phyloP scores from a whole-genome alignment of 371 early-diverging fungal species.

The Lichtheimia corymbifera region DNA sequence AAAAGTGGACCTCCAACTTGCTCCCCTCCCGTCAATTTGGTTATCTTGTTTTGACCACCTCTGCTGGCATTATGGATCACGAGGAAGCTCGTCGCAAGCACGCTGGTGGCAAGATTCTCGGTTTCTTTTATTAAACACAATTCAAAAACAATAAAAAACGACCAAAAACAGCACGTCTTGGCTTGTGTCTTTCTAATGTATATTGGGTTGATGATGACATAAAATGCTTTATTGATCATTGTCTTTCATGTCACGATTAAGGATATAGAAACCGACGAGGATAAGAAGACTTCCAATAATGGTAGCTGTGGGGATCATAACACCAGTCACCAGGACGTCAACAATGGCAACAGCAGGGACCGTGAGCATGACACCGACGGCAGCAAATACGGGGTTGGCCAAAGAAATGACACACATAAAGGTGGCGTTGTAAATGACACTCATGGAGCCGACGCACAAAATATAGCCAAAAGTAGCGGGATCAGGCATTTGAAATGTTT shows the following conservation, averaged over 20 bases:
- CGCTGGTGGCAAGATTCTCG: conserved; percentile 99
- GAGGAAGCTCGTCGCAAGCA: conserved; percentile 98
- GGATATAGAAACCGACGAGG: conserved; percentile 51
- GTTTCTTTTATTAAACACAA: conserved; percentile 67
- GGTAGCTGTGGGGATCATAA: conserved; percentile 52
- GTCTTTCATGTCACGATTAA: conserved; percentile 34
- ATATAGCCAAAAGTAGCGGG: conserved; percentile 52
- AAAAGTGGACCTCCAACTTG: conserved; percentile 97
- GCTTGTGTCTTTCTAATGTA: neutral
- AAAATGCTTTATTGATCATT: neutral
- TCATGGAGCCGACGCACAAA: conserved; percentile 65
- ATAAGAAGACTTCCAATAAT: conserved; percentile 56
- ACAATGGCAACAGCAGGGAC: conserved; percentile 74
- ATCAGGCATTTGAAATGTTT: conserved; percentile 68
- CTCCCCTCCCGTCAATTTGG: conserved; percentile 99
- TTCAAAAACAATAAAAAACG: neutral
- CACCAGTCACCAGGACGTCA: conserved; percentile 57
- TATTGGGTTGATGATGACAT: conserved; percentile 1
- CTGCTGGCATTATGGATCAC: conserved; percentile 99
- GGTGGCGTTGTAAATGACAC: conserved; percentile 76
- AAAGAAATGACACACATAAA: conserved; percentile 80
- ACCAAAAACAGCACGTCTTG: neutral
- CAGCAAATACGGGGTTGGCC: conserved; percentile 80
- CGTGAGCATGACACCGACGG: conserved; percentile 83
- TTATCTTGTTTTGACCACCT: conserved; percentile 95